Evolutionary conservation across 768 basidiomycete genomes (phyloP).

Genomic region (Russula virescens): DNA sequence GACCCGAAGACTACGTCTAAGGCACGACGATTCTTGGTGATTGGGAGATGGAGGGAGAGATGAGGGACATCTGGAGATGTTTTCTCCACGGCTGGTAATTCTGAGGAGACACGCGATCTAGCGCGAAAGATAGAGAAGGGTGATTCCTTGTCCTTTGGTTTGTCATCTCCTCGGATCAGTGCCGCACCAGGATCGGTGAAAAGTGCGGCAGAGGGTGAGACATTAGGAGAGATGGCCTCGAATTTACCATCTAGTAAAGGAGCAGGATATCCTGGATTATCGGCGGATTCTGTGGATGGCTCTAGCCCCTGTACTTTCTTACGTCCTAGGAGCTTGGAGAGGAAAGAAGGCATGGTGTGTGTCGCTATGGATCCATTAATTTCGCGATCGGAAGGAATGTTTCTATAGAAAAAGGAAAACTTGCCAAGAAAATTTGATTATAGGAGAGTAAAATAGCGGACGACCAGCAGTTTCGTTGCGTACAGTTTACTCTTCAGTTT

Average conservation of each 20-base stretch:
- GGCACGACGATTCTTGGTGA: constrained; percentile 43
- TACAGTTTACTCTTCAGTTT: neutral
- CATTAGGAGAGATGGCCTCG: constrained; percentile 53
- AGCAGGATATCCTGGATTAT: constrained; percentile 35
- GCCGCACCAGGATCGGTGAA: constrained; percentile 30
- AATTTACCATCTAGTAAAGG: constrained; percentile 69
- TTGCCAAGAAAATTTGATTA: neutral
- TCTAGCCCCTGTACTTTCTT: constrained; percentile 55
- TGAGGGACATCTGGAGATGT: constrained; percentile 40
- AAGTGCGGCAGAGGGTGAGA: constrained; percentile 34
- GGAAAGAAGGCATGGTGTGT: constrained; percentile 51
- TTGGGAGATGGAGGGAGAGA: constrained; percentile 58
- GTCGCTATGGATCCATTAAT: constrained; percentile 15
- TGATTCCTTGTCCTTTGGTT: constrained; percentile 34
- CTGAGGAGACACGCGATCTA: constrained; percentile 39
- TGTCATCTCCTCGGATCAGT: constrained; percentile 34
- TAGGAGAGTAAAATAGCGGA: neutral
- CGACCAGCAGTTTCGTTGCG: neutral
- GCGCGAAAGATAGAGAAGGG: constrained; percentile 47
- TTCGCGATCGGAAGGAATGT: neutral
- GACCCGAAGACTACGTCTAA: constrained; percentile 57
- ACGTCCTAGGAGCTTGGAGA: constrained; percentile 73
- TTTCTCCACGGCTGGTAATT: constrained; percentile 33
- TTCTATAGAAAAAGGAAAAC: neutral
- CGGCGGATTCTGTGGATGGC: constrained; percentile 35